phyloP scores from a whole-genome alignment of 495 filamentous ascomycete species.

The Neurospora sp. region DNA sequence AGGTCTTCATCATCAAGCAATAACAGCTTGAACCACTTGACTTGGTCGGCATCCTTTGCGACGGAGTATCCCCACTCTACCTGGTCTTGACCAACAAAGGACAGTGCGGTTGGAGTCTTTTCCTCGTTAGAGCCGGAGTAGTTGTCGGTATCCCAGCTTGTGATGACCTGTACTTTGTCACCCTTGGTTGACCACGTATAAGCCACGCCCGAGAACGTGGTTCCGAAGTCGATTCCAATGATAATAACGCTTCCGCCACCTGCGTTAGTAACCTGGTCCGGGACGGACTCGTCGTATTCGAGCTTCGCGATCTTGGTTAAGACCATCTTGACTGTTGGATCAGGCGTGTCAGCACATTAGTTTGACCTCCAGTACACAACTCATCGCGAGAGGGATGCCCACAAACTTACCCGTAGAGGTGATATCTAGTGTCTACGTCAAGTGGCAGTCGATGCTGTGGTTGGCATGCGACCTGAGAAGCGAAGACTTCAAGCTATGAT shows the following conservation, averaged over 20 bases:
- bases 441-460: too few relatives aligned
- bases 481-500: too few relatives aligned
- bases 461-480: too few relatives aligned
- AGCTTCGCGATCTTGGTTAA: too few relatives aligned
- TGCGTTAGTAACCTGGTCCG: neutral
- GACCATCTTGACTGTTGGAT: too few relatives aligned
- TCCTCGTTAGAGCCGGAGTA: conserved; percentile 4
- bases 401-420: too few relatives aligned
- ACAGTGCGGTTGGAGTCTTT: conserved; percentile 12
- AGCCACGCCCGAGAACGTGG: neutral
- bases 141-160: conserved; percentile 1
- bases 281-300: too few relatives aligned
- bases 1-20: conserved; percentile 19
- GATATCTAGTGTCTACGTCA: too few relatives aligned
- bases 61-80: conserved; percentile 20
- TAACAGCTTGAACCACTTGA: conserved; percentile 26
- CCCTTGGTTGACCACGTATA: neutral
- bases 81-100: neutral
- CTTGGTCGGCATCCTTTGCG: conserved; percentile 2
- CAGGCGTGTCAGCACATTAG: too few relatives aligned
- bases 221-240: neutral
- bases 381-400: too few relatives aligned
- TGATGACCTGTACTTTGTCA: conserved; percentile 3
- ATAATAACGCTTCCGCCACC: neutral
- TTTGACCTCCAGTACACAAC: too few relatives aligned